These are phyloP conservation scores for Sugiyamaella castrensis DNA, from an alignment of 1,139 yeast species.

Conservation along the genomic window DNA sequence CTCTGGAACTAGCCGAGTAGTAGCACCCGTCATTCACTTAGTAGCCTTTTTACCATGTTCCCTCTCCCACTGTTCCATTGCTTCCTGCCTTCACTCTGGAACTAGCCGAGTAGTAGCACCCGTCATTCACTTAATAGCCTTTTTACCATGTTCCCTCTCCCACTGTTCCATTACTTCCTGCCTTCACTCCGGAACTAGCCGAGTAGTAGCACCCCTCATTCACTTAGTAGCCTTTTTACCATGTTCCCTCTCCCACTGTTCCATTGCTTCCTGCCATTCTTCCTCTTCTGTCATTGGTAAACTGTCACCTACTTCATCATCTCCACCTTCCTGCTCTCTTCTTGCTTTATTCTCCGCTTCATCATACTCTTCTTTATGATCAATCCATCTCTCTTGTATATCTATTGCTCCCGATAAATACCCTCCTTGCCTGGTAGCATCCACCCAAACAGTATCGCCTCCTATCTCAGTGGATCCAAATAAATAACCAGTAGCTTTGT, in stretches of 20 bases:
- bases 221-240: constrained; percentile 10
- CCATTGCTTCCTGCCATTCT: constrained; percentile 66
- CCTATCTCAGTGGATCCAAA: constrained; percentile 92
- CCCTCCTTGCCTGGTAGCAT: constrained; percentile 81
- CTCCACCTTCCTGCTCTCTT: constrained; percentile 30
- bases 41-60: constrained; percentile 25
- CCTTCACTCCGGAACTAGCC: neutral
- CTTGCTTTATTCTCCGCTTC: constrained; percentile 52
- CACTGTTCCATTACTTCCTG: constrained; percentile 42
- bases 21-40: too few species aligned
- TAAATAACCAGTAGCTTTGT: constrained; percentile 89
- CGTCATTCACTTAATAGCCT: constrained; percentile 7
- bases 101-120: too few species aligned
- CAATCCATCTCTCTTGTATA: constrained; percentile 95
- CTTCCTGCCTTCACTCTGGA: neutral
- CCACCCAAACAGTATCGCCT: constrained; percentile 95
- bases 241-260: constrained; percentile 57
- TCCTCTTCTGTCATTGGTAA: constrained; percentile 53
- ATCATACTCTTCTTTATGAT: constrained; percentile 74
- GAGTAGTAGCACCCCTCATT: too few species aligned
- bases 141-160: constrained; percentile 44
- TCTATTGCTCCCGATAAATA: constrained; percentile 55
- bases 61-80: constrained; percentile 54
- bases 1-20: too few species aligned
- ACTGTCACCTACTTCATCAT: constrained; percentile 54